Base-by-base conservation (phyloP, 2,329 filamentous ascomycete species). In the Colletotrichum lindemuthianum region DNA sequence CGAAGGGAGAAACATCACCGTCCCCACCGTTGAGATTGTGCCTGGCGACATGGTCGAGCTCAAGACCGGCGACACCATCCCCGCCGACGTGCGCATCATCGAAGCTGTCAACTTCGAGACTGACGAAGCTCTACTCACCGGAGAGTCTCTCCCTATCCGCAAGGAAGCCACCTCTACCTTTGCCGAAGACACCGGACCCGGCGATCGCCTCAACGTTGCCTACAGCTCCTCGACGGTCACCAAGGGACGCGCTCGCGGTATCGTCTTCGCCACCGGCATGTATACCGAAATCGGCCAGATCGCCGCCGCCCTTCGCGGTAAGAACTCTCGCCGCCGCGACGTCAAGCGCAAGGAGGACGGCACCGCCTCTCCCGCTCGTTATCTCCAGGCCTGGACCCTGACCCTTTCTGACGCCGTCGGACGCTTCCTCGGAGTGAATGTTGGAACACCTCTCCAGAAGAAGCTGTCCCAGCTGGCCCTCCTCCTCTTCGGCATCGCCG, bases 401-500 rank as follows among this genome's bases (percentile, higher is more conserved):
- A 81, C 79, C 6, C 68, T 73, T 7, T 72, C 71, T 8, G 72
- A 76, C 57, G 76, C 75, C 15, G 68, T 76, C 51, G 79, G 79
- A 16, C 76, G 80, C 67, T 81, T 85, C 72, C 83, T 86, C 55
- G 84, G 79, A 51, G 73, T 81, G 64, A 77, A 75, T 43, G 77
- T 87, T 37, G 90, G 90, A 43, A 92, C 90, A 11, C 90, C 90
- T 1, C 79, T 92, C 37, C 89, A 91, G 74, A 85, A 84, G 69
- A 91, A 89, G 73, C 78, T 92, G 51, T 89, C 87, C 70, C 89
- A 90, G 74, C 85, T 92, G 60, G 90, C 90, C 6, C 83, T 91
- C 33, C 75, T 89, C 2, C 84, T 92, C 2, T 90, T 92, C 70
- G 86, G 82, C 51, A 84, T 89, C 39, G 90, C 79, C 48, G 71